A percentile compares a stretch with the other conserved stretches of the same genome.
These are phyloP conservation scores for Mucor lusitanicus DNA, from an alignment of 371 early-diverging fungal species.

Conservation along the genomic window DNA sequence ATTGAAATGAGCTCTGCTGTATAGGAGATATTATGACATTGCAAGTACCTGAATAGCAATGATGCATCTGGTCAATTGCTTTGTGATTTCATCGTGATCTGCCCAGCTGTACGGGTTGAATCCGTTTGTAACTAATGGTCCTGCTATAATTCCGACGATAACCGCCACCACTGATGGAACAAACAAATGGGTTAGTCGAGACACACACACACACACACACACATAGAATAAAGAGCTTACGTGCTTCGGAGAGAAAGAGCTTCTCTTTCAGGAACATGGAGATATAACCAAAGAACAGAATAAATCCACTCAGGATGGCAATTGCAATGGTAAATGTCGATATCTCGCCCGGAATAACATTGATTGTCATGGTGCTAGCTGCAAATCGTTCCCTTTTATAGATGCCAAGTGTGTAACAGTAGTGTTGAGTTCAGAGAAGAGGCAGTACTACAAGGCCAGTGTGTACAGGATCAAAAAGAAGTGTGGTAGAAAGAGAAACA, in stretches of 20 bases:
- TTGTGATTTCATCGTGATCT: conserved; percentile 57
- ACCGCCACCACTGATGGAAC: conserved; percentile 75
- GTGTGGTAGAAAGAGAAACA: background rate
- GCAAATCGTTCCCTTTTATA: background rate
- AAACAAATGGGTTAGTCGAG: too few relatives aligned
- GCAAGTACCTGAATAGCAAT: conserved; percentile 76
- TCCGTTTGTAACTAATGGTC: conserved; percentile 68
- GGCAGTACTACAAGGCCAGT: background rate
- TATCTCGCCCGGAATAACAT: conserved; percentile 51
- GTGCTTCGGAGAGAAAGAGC: conserved; percentile 87
- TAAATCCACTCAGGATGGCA: conserved; percentile 81
- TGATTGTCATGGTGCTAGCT: conserved; percentile 29
- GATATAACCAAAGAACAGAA: conserved; percentile 83
- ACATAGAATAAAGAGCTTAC: too few relatives aligned
- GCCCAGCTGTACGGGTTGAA: conserved; percentile 64
- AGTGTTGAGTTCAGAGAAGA: too few relatives aligned
- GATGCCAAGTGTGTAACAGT: background rate
- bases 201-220: too few relatives aligned
- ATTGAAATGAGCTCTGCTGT: background rate
- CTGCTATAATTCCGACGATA: conserved; percentile 88
- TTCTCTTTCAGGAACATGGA: conserved; percentile 92
- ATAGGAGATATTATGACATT: background rate
- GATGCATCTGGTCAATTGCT: conserved; percentile 76
- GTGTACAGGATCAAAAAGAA: background rate
- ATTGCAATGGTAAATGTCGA: conserved; percentile 49